A percentile compares a stretch with the other conserved stretches of the same genome.
Evolutionary conservation across 129 eudicot genomes (phyloP).

Genomic region (Artemisia argyi): DNA sequence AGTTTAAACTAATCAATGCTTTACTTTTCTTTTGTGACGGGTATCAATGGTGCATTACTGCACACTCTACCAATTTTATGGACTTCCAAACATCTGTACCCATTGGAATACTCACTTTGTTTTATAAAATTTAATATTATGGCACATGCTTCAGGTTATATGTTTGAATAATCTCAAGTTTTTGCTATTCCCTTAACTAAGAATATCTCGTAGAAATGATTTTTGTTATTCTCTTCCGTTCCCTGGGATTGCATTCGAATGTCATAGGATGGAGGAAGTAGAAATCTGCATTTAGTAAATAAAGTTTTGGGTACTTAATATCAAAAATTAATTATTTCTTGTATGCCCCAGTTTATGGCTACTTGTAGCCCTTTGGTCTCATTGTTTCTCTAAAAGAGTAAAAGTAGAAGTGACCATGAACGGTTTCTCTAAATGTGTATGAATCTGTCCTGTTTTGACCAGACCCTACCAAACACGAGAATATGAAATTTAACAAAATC

Average conservation of each 20-base stretch:
- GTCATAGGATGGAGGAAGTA: slow-evolving; percentile 1
- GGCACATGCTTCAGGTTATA: not conserved
- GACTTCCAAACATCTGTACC: slow-evolving; percentile 6
- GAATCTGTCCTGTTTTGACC: too few species aligned
- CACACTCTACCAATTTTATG: not conserved
- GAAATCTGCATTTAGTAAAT: slow-evolving; percentile 4
- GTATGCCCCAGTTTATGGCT: too few species aligned
- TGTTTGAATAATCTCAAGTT: not conserved
- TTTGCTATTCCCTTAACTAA: not conserved
- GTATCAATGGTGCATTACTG: not conserved
- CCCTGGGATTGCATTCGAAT: not conserved
- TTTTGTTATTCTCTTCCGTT: not conserved
- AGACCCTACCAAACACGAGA: too few species aligned
- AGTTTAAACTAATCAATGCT: slow-evolving; percentile 30
- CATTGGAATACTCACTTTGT: slow-evolving; percentile 4
- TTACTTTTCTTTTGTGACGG: not conserved
- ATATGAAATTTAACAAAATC: too few species aligned
- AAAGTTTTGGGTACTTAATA: not conserved
- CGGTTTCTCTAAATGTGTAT: too few species aligned
- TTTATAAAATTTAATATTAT: not conserved
- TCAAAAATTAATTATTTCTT: not conserved
- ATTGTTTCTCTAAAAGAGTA: too few species aligned
- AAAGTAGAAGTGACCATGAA: too few species aligned
- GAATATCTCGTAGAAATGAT: not conserved
- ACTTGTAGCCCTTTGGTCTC: too few species aligned